A percentile compares a stretch with the other conserved stretches of the same genome.
phyloP scores from a whole-genome alignment of 176 grass and related monocot species.

The Oryza longistaminata region DNA sequence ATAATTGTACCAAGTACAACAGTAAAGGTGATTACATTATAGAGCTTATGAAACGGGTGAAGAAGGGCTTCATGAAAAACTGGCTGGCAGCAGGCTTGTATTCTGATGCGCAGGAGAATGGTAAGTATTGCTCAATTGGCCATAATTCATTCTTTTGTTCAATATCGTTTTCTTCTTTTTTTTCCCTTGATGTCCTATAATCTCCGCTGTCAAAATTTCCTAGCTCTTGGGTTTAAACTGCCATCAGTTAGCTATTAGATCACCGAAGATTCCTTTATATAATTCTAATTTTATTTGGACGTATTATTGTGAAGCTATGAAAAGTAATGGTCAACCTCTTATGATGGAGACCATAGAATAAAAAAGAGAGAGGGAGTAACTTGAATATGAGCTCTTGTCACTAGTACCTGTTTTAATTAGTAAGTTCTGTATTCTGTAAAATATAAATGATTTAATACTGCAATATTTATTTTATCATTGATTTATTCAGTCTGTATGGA shows the following conservation, averaged over 20 bases:
- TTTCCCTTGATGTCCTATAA: neutral
- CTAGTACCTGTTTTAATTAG: neutral
- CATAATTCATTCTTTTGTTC: neutral
- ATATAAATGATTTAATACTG: neutral
- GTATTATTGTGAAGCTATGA: neutral
- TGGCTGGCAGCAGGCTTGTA: constrained; percentile 86
- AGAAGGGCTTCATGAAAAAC: constrained; percentile 93
- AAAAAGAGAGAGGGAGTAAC: neutral
- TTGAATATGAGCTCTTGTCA: neutral
- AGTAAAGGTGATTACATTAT: constrained; percentile 97
- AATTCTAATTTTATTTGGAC: neutral
- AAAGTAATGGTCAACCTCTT: neutral
- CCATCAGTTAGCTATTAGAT: neutral
- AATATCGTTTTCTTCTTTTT: neutral
- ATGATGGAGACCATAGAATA: neutral
- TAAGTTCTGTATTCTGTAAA: neutral
- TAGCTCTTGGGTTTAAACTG: neutral
- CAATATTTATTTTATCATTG: constrained; percentile 20
- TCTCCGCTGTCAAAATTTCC: neutral
- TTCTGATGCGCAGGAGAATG: constrained; percentile 54
- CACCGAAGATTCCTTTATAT: neutral
- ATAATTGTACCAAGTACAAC: constrained; percentile 91
- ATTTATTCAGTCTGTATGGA: constrained; percentile 5
- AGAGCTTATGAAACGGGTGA: constrained; percentile 98
- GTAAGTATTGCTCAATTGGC: constrained; percentile 47